Conservation (phyloP, 108 stramenopile species). For the Cylindrotheca fusiformis region DNA sequence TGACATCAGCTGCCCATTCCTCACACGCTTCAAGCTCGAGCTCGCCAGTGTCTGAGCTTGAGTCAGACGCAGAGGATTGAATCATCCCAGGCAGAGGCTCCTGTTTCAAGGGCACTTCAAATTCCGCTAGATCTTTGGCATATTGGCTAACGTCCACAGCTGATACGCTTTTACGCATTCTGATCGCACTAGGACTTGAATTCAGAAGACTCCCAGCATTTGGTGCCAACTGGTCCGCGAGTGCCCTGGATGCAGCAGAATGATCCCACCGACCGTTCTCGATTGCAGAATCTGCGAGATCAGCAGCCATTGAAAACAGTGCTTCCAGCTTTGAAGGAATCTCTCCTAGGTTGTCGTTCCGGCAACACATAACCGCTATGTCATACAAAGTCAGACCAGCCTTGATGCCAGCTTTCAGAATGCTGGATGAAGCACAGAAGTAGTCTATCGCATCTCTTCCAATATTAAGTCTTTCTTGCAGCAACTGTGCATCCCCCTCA, state of each 20-base stretch:
- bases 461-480: slow-evolving; percentile 68
- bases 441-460: slow-evolving; percentile 66
- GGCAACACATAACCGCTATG: slow-evolving; percentile 81
- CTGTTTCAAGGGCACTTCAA: not conserved
- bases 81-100: slow-evolving; percentile 37
- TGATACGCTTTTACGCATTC: slow-evolving; percentile 13
- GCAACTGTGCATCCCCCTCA: slow-evolving; percentile 64
- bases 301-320: slow-evolving; percentile 73
- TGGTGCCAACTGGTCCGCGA: slow-evolving; percentile 72
- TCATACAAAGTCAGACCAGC: slow-evolving; percentile 79
- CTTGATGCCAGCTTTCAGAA: slow-evolving; percentile 74
- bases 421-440: slow-evolving; percentile 63
- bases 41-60: slow-evolving; percentile 53
- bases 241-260: slow-evolving; percentile 68
- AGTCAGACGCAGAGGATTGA: slow-evolving; percentile 71
- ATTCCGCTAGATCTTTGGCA: not conserved
- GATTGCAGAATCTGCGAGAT: slow-evolving; percentile 69
- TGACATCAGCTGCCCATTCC: slow-evolving; percentile 77
- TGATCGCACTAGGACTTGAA: slow-evolving; percentile 10
- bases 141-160: slow-evolving; percentile 15
- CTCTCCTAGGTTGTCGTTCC: slow-evolving; percentile 75
- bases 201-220: slow-evolving; percentile 29
- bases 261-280: slow-evolving; percentile 80
- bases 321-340: slow-evolving; percentile 73
- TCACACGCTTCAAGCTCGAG: slow-evolving; percentile 30